A percentile compares a stretch with the other conserved stretches of the same genome.
phyloP scores from a whole-genome alignment of 805 yeast genomes.

The Candida montana region DNA sequence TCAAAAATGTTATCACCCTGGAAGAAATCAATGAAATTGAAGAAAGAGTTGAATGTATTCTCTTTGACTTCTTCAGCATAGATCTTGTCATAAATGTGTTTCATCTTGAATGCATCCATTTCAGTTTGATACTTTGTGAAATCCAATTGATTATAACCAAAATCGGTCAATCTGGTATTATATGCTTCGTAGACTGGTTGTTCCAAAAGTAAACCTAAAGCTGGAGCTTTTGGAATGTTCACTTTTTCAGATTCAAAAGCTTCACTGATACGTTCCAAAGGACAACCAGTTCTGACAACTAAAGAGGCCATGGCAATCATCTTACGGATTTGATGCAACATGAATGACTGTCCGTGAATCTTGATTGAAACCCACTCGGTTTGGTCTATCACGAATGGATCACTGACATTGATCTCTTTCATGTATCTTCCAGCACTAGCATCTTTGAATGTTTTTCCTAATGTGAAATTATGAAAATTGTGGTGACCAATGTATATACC shows the following conservation, averaged over 20 bases:
- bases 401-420: slow-evolving; percentile 72
- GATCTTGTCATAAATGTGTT: slow-evolving; percentile 85
- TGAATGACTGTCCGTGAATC: slow-evolving; percentile 96
- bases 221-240: slow-evolving; percentile 96
- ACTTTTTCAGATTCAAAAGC: slow-evolving; percentile 72
- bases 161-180: slow-evolving; percentile 61
- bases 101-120: slow-evolving; percentile 83
- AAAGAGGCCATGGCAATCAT: slow-evolving; percentile 95
- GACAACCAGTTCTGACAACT: slow-evolving; percentile 81
- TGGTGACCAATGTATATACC: slow-evolving; percentile 77
- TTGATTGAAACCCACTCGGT: slow-evolving; percentile 96
- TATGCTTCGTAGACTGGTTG: slow-evolving; percentile 88
- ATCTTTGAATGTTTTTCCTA: slow-evolving; percentile 78
- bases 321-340: slow-evolving; percentile 96
- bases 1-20: slow-evolving; percentile 49
- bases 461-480: slow-evolving; percentile 85
- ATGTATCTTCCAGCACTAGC: slow-evolving; percentile 81
- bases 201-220: slow-evolving; percentile 84
- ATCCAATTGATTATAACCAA: slow-evolving; percentile 72
- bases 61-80: slow-evolving; percentile 86
- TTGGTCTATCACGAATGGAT: slow-evolving; percentile 86
- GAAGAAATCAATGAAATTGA: slow-evolving; percentile 82
- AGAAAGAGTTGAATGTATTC: slow-evolving; percentile 85
- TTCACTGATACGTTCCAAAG: slow-evolving; percentile 65
- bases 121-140: slow-evolving; percentile 60